Conservation (phyloP, 2,329 filamentous ascomycete species). For the Pyricularia sp. region DNA sequence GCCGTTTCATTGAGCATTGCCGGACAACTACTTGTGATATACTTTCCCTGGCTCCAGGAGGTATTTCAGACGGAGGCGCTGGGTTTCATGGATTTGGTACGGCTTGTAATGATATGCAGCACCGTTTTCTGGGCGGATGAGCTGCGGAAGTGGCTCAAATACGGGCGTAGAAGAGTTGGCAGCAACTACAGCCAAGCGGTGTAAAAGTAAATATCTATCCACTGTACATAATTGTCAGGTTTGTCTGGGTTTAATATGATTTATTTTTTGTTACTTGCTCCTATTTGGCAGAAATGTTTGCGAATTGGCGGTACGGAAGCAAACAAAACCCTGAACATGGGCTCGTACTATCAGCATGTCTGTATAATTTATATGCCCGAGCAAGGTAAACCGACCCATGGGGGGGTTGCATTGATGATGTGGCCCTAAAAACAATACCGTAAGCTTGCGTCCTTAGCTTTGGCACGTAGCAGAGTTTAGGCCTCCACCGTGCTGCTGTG, state of each 20-base stretch:
- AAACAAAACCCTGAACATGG: too few species aligned
- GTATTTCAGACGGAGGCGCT: constrained; percentile 94
- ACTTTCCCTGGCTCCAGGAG: constrained; percentile 83
- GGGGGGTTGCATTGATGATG: neutral
- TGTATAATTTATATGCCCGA: too few species aligned
- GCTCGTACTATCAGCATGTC: too few species aligned
- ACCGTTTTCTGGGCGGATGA: constrained; percentile 94
- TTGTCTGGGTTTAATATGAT: neutral
- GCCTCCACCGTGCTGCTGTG: neutral
- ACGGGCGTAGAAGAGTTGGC: constrained; percentile 43
- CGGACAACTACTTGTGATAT: constrained; percentile 84
- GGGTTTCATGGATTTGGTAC: constrained; percentile 56
- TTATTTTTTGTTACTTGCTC: neutral
- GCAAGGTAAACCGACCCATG: too few species aligned
- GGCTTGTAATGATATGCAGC: constrained; percentile 65
- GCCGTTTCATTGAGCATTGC: constrained; percentile 74
- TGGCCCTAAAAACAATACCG: neutral
- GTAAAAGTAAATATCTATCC: constrained; percentile 19
- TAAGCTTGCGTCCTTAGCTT: too few species aligned
- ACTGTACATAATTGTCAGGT: neutral
- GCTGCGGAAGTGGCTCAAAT: constrained; percentile 64
- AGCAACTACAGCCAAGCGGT: constrained; percentile 54
- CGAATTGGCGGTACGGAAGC: too few species aligned
- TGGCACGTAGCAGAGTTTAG: neutral
- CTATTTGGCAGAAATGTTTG: neutral